Percentiles rank a stretch among this genome's conserved stretches.
phyloP scores from a whole-genome alignment of 2,329 filamentous ascomycete genomes.

The Fusarium avenaceum region DNA sequence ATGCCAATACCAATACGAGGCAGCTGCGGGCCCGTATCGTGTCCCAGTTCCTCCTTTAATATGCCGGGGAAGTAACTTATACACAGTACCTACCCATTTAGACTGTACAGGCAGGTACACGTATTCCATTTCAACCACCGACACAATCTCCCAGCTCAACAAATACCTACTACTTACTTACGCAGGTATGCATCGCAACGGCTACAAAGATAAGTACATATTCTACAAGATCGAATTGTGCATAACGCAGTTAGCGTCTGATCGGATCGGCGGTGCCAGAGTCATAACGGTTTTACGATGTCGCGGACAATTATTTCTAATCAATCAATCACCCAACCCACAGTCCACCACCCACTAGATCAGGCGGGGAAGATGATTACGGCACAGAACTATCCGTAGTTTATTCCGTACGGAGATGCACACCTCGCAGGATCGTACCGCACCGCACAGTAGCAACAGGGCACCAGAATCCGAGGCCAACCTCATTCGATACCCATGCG shows the following conservation, averaged over 20 bases:
- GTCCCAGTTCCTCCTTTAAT: no score
- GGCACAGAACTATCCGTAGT: no score
- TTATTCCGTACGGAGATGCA: conserved; percentile 17
- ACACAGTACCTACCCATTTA: background rate
- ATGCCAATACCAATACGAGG: conserved; percentile 36
- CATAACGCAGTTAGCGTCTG: conserved; percentile 23
- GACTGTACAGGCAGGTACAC: background rate
- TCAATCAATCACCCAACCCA: background rate
- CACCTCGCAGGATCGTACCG: conserved; percentile 8
- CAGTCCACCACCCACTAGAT: conserved; percentile 9
- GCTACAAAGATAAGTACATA: no score
- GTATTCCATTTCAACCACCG: no score
- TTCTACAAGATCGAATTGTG: no score
- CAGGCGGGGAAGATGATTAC: conserved; percentile 30
- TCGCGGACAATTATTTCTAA: conserved; percentile 25
- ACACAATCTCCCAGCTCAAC: no score
- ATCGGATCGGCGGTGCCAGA: conserved; percentile 44
- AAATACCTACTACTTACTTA: no score
- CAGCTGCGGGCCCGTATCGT: conserved; percentile 24
- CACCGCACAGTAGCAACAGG: conserved; percentile 8
- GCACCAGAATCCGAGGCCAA: conserved; percentile 16
- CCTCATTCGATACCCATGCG: conserved; percentile 4
- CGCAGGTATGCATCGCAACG: no score
- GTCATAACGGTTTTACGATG: conserved; percentile 29
- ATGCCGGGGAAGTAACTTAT: background rate